These are phyloP conservation scores for Lagerstroemia speciosa DNA, from an alignment of 345 rosid genomes.

Conservation along the genomic window DNA sequence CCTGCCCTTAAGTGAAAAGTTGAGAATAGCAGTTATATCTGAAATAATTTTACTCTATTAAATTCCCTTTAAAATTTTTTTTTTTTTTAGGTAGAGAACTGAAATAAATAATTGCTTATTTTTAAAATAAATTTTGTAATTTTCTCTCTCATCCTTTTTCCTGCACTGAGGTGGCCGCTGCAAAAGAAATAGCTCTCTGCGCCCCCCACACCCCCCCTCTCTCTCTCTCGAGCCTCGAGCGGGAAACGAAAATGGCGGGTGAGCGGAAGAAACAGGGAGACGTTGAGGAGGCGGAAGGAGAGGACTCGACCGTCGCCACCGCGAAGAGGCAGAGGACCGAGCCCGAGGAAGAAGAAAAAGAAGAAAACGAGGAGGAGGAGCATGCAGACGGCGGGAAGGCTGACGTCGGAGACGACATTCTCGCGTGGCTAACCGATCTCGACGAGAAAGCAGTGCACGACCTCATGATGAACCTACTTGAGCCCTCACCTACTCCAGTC, in stretches of 20 bases:
- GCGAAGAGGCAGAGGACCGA: constrained; percentile 11
- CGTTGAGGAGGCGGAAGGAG: background rate
- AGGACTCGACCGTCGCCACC: background rate
- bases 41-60: too few relatives aligned
- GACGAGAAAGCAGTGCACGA: constrained; percentile 35
- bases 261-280: constrained; percentile 15
- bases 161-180: background rate
- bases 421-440: constrained; percentile 28
- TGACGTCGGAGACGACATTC: background rate
- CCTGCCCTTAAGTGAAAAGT: too few relatives aligned
- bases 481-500: constrained; percentile 10
- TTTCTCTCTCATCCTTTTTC: background rate
- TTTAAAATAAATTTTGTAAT: constrained; percentile 44
- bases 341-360: background rate
- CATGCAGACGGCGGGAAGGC: constrained; percentile 16
- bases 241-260: constrained; percentile 22
- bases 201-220: background rate
- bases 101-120: too few relatives aligned
- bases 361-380: background rate
- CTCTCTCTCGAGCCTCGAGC: background rate
- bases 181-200: background rate
- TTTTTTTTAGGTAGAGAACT: too few relatives aligned
- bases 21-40: too few relatives aligned
- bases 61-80: too few relatives aligned
- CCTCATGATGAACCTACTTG: constrained; percentile 45